phyloP scores from a whole-genome alignment of 768 basidiomycete species.

The Termitomyces sp. region DNA sequence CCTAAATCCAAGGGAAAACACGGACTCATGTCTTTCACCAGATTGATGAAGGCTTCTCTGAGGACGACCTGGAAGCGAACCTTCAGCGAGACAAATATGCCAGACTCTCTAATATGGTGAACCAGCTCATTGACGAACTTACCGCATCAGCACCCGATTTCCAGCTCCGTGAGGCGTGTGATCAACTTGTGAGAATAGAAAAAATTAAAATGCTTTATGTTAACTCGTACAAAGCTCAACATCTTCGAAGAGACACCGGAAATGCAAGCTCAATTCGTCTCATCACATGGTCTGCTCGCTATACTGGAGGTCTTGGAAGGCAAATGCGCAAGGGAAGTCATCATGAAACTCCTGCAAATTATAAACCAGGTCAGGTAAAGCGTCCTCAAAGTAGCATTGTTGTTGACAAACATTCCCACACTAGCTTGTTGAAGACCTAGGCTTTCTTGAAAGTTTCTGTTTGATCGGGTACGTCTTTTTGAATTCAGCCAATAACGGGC shows the following conservation, averaged over 20 bases:
- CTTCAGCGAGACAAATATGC: slow-evolving; percentile 92
- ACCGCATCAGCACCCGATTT: slow-evolving; percentile 78
- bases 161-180: slow-evolving; percentile 77
- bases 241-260: slow-evolving; percentile 79
- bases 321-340: slow-evolving; percentile 78
- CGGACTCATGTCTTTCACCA: slow-evolving; percentile 19
- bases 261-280: slow-evolving; percentile 83
- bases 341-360: slow-evolving; percentile 80
- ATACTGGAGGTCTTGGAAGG: slow-evolving; percentile 91
- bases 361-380: slow-evolving; percentile 68
- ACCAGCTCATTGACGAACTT: slow-evolving; percentile 81
- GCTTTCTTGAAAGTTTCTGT: slow-evolving; percentile 92
- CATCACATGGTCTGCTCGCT: slow-evolving; percentile 91
- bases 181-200: slow-evolving; percentile 64
- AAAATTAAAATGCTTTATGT: not conserved
- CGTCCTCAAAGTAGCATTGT: not conserved
- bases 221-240: slow-evolving; percentile 43
- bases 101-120: slow-evolving; percentile 74
- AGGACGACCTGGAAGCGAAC: slow-evolving; percentile 89
- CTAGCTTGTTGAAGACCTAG: slow-evolving; percentile 71
- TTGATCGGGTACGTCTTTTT: slow-evolving; percentile 62
- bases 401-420: not conserved
- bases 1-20: not conserved
- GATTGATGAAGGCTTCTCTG: slow-evolving; percentile 92
- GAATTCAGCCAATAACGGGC: not conserved